Percentiles rank a stretch among this genome's conserved stretches.
Evolutionary conservation across 2,329 filamentous ascomycete genomes (phyloP).

Genomic region (Microdochium trichocladiopsis): DNA sequence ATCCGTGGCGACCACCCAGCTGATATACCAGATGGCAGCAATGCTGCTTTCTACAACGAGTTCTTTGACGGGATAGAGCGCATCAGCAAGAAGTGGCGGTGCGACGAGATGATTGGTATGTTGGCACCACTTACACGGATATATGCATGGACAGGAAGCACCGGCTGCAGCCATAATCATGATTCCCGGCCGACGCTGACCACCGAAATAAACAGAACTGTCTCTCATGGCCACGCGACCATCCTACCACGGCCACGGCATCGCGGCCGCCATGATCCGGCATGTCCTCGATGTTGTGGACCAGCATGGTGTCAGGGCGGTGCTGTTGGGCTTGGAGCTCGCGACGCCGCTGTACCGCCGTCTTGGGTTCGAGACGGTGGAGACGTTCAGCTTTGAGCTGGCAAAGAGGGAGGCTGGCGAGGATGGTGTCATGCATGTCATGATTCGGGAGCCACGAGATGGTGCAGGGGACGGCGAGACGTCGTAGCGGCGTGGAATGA

Average conservation of each 20-base stretch:
- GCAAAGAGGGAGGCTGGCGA: slow-evolving; percentile 3
- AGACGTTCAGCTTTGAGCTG: slow-evolving; percentile 10
- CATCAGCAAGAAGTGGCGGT: slow-evolving; percentile 14
- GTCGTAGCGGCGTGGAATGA: too few relatives aligned
- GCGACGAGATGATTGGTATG: slow-evolving; percentile 16
- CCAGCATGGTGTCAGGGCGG: slow-evolving; percentile 10
- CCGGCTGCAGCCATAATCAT: too few relatives aligned
- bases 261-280: slow-evolving; percentile 13
- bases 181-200: too few relatives aligned
- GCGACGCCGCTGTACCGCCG: slow-evolving; percentile 13
- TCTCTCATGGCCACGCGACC: slow-evolving; percentile 2
- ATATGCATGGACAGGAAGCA: too few relatives aligned
- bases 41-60: slow-evolving; percentile 10
- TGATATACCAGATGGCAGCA: slow-evolving; percentile 10
- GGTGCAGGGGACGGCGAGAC: not conserved
- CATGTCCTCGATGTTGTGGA: slow-evolving; percentile 14
- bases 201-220: not conserved
- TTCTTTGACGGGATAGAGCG: slow-evolving; percentile 11
- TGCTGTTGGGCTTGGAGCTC: slow-evolving; percentile 12
- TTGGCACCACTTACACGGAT: not conserved
- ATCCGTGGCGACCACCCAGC: not conserved
- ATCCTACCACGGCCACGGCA: slow-evolving; percentile 14
- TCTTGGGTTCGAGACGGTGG: slow-evolving; percentile 11
- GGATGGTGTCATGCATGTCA: slow-evolving; percentile 9
- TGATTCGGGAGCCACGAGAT: slow-evolving; percentile 9